phyloP scores from a whole-genome alignment of 306 rosid genomes.

The Lithocarpus polystachyus region DNA sequence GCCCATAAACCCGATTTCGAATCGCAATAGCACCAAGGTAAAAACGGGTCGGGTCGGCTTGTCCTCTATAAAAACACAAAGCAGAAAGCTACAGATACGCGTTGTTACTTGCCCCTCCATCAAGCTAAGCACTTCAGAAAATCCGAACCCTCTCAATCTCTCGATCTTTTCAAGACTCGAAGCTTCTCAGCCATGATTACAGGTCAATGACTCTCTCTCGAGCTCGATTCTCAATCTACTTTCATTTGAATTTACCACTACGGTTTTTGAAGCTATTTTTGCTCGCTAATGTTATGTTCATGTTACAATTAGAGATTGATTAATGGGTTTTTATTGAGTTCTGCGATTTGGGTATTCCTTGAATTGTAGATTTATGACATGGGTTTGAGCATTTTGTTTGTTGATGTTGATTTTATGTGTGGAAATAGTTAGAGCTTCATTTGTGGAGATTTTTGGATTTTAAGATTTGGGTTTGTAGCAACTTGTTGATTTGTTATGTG shows the following conservation, averaged over 20 bases:
- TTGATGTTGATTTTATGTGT: background rate
- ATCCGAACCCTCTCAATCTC: background rate
- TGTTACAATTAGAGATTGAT: slow-evolving; percentile 8
- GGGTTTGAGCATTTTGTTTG: slow-evolving; percentile 5
- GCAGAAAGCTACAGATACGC: slow-evolving; percentile 7
- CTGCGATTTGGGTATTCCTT: slow-evolving; percentile 20
- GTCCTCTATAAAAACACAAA: slow-evolving; percentile 16
- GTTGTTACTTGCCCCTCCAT: slow-evolving; percentile 51
- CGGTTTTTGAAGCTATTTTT: background rate
- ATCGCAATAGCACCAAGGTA: background rate
- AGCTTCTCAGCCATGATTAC: slow-evolving; percentile 57
- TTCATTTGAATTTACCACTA: background rate
- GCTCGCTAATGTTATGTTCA: background rate
- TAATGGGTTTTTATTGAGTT: slow-evolving; percentile 14
- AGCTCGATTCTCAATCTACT: slow-evolving; percentile 19
- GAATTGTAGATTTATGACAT: slow-evolving; percentile 20
- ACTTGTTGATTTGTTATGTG: background rate
- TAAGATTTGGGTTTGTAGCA: background rate
- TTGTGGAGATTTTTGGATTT: slow-evolving; percentile 2
- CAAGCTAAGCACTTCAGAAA: slow-evolving; percentile 53
- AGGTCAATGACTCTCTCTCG: slow-evolving; percentile 41
- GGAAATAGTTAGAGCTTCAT: slow-evolving; percentile 15
- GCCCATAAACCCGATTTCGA: no score
- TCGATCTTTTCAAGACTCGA: slow-evolving; percentile 33
- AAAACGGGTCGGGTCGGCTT: slow-evolving; percentile 12